phyloP scores from a whole-genome alignment of 164 flowering plant species.

The Stephania yunnanensis region DNA sequence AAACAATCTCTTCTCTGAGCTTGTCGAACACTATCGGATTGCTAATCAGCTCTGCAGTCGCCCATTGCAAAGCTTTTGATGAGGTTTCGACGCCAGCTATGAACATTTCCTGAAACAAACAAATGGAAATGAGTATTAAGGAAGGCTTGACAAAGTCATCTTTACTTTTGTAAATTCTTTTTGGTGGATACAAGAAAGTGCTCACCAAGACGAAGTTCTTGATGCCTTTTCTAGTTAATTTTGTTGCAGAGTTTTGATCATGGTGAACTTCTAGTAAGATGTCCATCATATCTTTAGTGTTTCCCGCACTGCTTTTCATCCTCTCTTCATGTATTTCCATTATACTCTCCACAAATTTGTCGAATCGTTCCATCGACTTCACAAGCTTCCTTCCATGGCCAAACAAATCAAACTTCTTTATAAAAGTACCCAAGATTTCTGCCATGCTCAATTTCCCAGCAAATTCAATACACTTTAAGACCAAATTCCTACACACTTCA shows the following conservation, averaged over 20 bases:
- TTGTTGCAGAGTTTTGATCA: conserved; percentile 24
- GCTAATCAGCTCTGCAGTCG: conserved; percentile 45
- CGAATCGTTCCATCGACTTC: conserved; percentile 16
- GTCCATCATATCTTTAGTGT: conserved; percentile 25
- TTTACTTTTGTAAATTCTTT: neutral
- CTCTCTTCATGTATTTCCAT: conserved; percentile 21
- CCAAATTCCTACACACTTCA: conserved; percentile 25
- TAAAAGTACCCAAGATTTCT: conserved; percentile 13
- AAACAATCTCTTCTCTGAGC: conserved; percentile 36
- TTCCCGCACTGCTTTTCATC: neutral
- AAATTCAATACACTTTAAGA: conserved; percentile 20
- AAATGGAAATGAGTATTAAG: no score
- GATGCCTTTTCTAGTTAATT: conserved; percentile 25
- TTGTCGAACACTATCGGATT: conserved; percentile 33
- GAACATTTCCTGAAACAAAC: conserved; percentile 31
- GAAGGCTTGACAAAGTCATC: no score
- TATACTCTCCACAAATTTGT: conserved; percentile 32
- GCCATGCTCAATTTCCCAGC: conserved; percentile 24
- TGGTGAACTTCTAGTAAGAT: conserved; percentile 25
- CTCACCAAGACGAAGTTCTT: conserved; percentile 29
- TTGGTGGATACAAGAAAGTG: neutral
- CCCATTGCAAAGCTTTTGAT: conserved; percentile 37
- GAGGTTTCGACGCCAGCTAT: conserved; percentile 49
- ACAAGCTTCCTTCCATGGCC: conserved; percentile 26
- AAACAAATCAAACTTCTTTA: conserved; percentile 15